Base-by-base conservation (phyloP, 352 stramenopile species). In the Phytopythium oedochilum region DNA sequence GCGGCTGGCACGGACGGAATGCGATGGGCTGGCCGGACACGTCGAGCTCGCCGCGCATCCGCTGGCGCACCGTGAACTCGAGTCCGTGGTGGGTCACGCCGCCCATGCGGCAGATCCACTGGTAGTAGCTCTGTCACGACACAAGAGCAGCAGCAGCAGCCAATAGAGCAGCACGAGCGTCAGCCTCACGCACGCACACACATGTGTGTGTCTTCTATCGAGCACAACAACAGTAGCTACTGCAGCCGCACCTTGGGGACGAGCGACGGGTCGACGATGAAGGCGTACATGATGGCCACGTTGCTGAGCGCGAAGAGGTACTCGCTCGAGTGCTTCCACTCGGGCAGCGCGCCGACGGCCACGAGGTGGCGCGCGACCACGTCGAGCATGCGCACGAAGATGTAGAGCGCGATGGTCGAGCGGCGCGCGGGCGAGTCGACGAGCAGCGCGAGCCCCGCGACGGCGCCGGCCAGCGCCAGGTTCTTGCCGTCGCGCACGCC, bases 311-410 rank as follows among this genome's bases (percentile, higher is more conserved):
- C 75, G 57, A 95, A 95, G 23, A 93, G 65, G 36, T 62, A 57
- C 61, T 95, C 85, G 25, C 78, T 83, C 57, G 80, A 83, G 61
- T 89, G 89, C 29, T 71, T 56, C 69, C 73, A 83, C 20, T 67
- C 70, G 1, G 78, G 78, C 15, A 92, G 55, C 32, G 70, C 56
- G 7, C 71, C 73, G 26, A 74, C 69, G 2, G 74, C 74, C 47
- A 72, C 78, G 32, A 92, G 66, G 46, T 90, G 81, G 39, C 85
- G 81, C 20, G 80, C 78, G 14, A 92, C 70, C 6, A 95, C 71
- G 59, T 95, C 83, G 31, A 95, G 63, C 81, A 92, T 91, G 40
- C 83, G 80, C 36, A 93, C 76, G 56, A 95, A 92, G 49, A 92
- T 84, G 63, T 95, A 95, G 39, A 95, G 68, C 55, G 85, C 78